Conservation (phyloP, 768 basidiomycete species). For the Amanita subjunquillea region DNA sequence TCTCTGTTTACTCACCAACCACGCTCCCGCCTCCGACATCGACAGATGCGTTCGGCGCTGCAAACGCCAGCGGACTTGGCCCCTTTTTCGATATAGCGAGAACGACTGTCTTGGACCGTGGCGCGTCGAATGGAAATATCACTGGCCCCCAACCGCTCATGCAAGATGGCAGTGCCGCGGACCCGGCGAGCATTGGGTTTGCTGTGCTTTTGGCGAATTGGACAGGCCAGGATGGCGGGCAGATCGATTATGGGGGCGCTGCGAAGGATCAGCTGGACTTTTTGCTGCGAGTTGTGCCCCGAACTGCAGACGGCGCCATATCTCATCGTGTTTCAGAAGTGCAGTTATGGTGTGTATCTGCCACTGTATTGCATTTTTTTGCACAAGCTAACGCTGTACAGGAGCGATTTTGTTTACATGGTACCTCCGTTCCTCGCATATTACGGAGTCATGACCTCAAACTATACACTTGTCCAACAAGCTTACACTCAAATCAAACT, state of each 20-base stretch:
- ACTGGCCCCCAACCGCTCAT: constrained; percentile 50
- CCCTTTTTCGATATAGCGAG: constrained; percentile 50
- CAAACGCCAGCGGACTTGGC: constrained; percentile 22
- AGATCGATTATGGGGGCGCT: constrained; percentile 47
- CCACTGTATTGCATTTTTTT: neutral
- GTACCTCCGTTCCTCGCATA: constrained; percentile 83
- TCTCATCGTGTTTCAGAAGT: constrained; percentile 63
- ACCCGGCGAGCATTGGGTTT: constrained; percentile 73
- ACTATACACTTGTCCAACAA: constrained; percentile 47
- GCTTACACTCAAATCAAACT: constrained; percentile 65
- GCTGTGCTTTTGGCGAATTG: constrained; percentile 50
- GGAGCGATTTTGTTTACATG: constrained; percentile 81
- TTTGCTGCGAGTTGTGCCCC: constrained; percentile 45
- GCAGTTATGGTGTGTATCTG: constrained; percentile 52
- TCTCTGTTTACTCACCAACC: constrained; percentile 31
- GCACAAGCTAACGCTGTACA: constrained; percentile 14
- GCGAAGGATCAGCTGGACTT: constrained; percentile 59
- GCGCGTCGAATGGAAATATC: constrained; percentile 28
- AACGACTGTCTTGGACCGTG: constrained; percentile 36
- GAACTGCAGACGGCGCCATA: constrained; percentile 67
- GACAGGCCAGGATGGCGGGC: constrained; percentile 28
- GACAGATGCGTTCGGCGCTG: constrained; percentile 15
- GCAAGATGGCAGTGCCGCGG: constrained; percentile 51
- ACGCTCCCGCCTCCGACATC: constrained; percentile 26
- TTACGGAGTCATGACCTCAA: constrained; percentile 54